Conservation (phyloP, 352 stramenopile species). For the Pythium graminicola region DNA sequence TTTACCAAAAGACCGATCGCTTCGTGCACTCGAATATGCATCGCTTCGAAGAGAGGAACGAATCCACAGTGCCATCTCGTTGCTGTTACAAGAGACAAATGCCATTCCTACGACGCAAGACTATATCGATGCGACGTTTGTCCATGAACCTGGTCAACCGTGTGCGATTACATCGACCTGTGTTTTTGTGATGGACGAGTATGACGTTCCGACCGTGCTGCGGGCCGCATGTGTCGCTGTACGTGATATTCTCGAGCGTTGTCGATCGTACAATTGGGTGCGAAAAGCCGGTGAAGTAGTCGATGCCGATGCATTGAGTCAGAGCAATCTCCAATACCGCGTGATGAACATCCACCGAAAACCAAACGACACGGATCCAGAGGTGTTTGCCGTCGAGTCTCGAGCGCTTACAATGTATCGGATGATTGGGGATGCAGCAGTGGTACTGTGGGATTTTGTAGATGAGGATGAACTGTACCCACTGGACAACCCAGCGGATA, state of each 20-base stretch:
- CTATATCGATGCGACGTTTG: constrained; percentile 1
- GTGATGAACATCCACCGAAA: constrained; percentile 15
- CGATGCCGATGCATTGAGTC: constrained; percentile 7
- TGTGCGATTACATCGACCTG: constrained; percentile 23
- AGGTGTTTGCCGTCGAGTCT: constrained; percentile 20
- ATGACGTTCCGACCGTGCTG: constrained; percentile 23
- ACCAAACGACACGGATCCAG: constrained; percentile 10
- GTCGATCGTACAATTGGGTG: constrained; percentile 24
- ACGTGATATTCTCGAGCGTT: constrained; percentile 23
- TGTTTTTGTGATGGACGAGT: constrained; percentile 33
- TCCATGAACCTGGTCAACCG: constrained; percentile 5
- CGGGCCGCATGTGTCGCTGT: constrained; percentile 24
- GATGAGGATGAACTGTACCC: constrained; percentile 36
- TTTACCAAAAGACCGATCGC: constrained; percentile 6
- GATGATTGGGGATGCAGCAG: constrained; percentile 22
- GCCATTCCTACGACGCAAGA: not conserved
- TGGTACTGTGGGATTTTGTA: constrained; percentile 40
- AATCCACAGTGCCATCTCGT: constrained; percentile 15
- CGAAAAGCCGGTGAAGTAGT: constrained; percentile 17
- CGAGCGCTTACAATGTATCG: constrained; percentile 28
- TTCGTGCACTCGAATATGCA: constrained; percentile 18
- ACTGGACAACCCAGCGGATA: constrained; percentile 14
- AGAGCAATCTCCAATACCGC: constrained; percentile 28
- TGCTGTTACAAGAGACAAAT: constrained; percentile 1
- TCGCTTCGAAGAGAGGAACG: constrained; percentile 18